Evolutionary conservation across 1,284 basidiomycete genomes (phyloP), one percentile per base, ranked within the genome.

Genomic region (Naganishia sp.): DNA sequence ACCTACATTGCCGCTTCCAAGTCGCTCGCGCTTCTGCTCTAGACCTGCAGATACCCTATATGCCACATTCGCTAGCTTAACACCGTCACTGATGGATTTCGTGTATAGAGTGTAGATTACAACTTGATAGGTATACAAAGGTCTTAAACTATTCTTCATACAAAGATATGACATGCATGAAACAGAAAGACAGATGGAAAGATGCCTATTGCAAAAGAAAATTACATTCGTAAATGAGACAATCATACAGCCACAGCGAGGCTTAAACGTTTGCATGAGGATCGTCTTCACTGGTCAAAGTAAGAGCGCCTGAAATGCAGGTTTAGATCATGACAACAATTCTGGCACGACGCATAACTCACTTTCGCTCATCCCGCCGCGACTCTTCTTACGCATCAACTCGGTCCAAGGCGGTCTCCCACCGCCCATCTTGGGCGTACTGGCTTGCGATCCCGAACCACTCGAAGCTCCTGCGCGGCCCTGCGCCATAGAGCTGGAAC

Each of bases 331-430:
- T 11, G 3, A n/a, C 6, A 13, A 10, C n/a, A n/a, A n/a, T 11
- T 18, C n/a, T 39, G 7, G 11, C 1, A 18, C 9, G 13, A 15
- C 23, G 25, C 3, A 10, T 5, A 13, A 77, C 77, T 75, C 70
- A 78, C 79, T 79, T 72, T 80, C 79, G 54, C 77, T 79, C 63
- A 79, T 50, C 2, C 77, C 79, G 39, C 78, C 73, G 1, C 74
- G 74, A 63, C 73, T 75, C 21, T 70, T 55, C 57, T 74, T 77
- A 56, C 78, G 72, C 39, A 52, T 42, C 44, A 78, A 61, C 1
- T 61, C 59, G 25, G 44, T 25, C 59, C 59, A 61, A 15, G 59
- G 59, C 15, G 59, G 59, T 50, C 59, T 49, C 15, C 59, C 59
- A 28, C 3, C 42, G 3, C 73, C 71, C 49, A 71, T 66, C 63